These are phyloP conservation scores for Magnolia officinalis DNA, from an alignment of 164 flowering plant species.

Conservation along the genomic window DNA sequence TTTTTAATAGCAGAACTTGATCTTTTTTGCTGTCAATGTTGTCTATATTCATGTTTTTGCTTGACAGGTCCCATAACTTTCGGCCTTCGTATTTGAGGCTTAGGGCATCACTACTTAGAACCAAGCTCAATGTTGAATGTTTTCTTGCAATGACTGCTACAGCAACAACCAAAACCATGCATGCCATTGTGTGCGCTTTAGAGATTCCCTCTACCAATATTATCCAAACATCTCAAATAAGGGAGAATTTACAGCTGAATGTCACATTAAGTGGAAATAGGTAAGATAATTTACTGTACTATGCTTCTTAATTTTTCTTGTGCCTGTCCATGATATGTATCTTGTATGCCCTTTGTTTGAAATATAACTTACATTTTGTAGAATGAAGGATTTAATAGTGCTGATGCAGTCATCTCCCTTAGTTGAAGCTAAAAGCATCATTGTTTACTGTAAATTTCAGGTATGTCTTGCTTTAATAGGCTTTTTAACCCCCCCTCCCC, in stretches of 20 bases:
- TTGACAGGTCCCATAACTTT: conserved; percentile 91
- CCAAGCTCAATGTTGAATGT: conserved; percentile 57
- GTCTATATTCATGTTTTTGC: background rate
- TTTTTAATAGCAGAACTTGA: too few relatives aligned
- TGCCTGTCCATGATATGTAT: too few relatives aligned
- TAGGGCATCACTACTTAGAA: conserved; percentile 69
- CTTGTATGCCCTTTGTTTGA: conserved; percentile 1
- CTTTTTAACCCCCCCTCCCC: background rate
- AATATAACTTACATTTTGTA: conserved; percentile 16
- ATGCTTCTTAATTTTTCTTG: background rate
- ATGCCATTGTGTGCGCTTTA: conserved; percentile 64
- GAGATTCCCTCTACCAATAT: conserved; percentile 75
- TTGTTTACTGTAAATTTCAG: conserved; percentile 96
- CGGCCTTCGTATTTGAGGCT: conserved; percentile 96
- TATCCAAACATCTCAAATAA: conserved; percentile 49
- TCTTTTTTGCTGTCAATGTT: background rate
- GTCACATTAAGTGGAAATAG: conserved; percentile 65
- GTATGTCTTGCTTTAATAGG: conserved; percentile 23
- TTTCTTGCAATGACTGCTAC: conserved; percentile 99
- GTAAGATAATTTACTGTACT: conserved; percentile 31
- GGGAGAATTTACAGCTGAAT: conserved; percentile 73
- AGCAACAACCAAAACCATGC: conserved; percentile 70
- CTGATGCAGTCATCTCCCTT: conserved; percentile 69
- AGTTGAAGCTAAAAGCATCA: conserved; percentile 59
- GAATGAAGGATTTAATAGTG: conserved; percentile 73